Evolutionary conservation across 2,329 filamentous ascomycete genomes (phyloP), one percentile per base, ranked within the genome.

Genomic region (Penicillium sp.): DNA sequence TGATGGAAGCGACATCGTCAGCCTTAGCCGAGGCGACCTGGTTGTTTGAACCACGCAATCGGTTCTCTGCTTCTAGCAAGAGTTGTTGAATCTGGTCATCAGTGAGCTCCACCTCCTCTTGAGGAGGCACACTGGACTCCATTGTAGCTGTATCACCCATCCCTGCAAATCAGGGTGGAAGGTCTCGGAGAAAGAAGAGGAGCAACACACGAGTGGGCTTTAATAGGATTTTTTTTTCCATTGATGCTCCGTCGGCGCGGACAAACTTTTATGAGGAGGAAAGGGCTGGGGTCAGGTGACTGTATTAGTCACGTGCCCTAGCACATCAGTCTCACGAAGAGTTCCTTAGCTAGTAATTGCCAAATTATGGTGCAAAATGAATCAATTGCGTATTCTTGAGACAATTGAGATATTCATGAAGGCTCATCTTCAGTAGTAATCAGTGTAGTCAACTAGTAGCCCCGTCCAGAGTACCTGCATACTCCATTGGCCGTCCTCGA

Each of bases 11-110:
- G 22, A 49, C 37, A 43, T 66, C 60, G 14, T 55, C 51, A 55
- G 59, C 64, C 51, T 55, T 49, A 55, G 60, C 64, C 51, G 64
- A 51, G 54, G 62, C 45, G 57, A 55, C 39, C 61, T 67, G 59
- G 56, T 63, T 66, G 50, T 62, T 58, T 55, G 59, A 67, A 65
- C 72, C 71, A 67, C 67, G 74, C 62, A 90, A 75, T 62, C 88
- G 82, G 60, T 76, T 73, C 68, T 89, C 86, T 57, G 88, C 88
- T 74, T 88, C 82, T 55, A 81, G 80, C 54, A 91, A 81, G 57
- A 91, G 79, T 70, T 84, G 77, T 55, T 86, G 82, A 53, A 90
- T 84, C 70, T 89, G 84, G 64, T 86, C 83, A 71, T 90, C 86
- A 39, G 83, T 85, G 62, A 89, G 75, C 55, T 83, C 81, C 54